Evolutionary conservation across 2,329 filamentous ascomycete species (phyloP).

Genomic region (Dactylellina drechsleri): DNA sequence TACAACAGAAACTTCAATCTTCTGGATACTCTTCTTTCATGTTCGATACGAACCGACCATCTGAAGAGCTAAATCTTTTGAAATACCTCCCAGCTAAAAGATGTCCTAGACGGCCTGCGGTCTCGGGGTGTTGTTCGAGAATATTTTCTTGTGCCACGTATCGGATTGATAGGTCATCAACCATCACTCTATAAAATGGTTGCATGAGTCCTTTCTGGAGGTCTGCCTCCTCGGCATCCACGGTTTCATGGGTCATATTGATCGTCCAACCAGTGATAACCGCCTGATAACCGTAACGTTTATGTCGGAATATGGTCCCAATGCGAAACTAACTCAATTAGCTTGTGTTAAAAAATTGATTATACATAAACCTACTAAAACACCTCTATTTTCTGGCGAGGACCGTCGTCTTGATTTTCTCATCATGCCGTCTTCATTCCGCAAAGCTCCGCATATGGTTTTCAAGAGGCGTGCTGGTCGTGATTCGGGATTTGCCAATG

Average conservation of each 20-base stretch:
- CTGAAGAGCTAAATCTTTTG: constrained; percentile 78
- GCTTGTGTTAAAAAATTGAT: not conserved
- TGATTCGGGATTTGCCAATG: constrained; percentile 58
- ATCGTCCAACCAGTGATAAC: constrained; percentile 85
- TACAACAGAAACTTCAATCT: constrained; percentile 66
- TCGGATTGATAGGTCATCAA: constrained; percentile 68
- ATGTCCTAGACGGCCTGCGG: constrained; percentile 70
- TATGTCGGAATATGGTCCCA: constrained; percentile 86
- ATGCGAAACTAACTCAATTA: constrained; percentile 69
- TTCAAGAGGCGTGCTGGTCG: constrained; percentile 63
- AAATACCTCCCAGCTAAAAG: constrained; percentile 84
- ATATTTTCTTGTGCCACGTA: constrained; percentile 88
- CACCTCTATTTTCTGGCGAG: constrained; percentile 46
- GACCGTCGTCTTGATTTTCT: constrained; percentile 60
- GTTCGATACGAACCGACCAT: constrained; percentile 82
- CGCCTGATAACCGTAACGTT: constrained; percentile 79
- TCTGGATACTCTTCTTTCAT: constrained; percentile 84
- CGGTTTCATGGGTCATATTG: constrained; percentile 61
- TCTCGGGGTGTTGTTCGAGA: constrained; percentile 67
- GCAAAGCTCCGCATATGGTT: constrained; percentile 67
- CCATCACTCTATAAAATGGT: constrained; percentile 89
- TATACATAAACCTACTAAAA: constrained; percentile 64
- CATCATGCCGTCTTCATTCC: constrained; percentile 68
- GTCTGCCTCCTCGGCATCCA: constrained; percentile 70
- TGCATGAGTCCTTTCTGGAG: constrained; percentile 71